Evolutionary conservation across 306 rosid genomes (phyloP).

Genomic region (Argentina anserina): DNA sequence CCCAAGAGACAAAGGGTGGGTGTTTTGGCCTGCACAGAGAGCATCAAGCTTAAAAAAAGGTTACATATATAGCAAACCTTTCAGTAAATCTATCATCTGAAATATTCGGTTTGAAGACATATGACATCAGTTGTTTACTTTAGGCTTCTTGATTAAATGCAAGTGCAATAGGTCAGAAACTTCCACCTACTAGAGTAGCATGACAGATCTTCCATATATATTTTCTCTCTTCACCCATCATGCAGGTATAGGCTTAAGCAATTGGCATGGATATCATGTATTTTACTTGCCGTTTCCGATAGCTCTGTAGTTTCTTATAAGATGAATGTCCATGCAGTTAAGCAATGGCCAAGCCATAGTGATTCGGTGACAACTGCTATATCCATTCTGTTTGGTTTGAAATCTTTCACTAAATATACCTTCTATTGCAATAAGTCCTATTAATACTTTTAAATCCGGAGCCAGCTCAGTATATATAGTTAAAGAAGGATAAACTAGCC

Average conservation of each 20-base stretch:
- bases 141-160: not conserved
- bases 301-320: not conserved
- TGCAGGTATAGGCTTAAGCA: not conserved
- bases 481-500: slow-evolving; percentile 10
- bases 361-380: not conserved
- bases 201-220: not conserved
- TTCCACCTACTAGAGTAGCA: not conserved
- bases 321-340: not conserved
- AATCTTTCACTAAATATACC: slow-evolving; percentile 6
- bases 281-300: not conserved
- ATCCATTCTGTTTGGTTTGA: not conserved
- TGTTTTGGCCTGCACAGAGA: slow-evolving; percentile 61
- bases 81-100: not conserved
- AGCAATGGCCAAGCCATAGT: not conserved
- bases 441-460: not conserved
- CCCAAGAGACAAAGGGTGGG: slow-evolving; percentile 78
- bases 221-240: not conserved
- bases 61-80: not conserved
- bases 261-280: not conserved
- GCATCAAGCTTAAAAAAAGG: not conserved
- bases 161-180: not conserved
- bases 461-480: not conserved
- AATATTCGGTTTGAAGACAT: not conserved
- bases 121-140: slow-evolving; percentile 9
- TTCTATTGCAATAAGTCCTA: not conserved